Conservation (phyloP, 495 filamentous ascomycete genomes). For the Penicillium lagena region DNA sequence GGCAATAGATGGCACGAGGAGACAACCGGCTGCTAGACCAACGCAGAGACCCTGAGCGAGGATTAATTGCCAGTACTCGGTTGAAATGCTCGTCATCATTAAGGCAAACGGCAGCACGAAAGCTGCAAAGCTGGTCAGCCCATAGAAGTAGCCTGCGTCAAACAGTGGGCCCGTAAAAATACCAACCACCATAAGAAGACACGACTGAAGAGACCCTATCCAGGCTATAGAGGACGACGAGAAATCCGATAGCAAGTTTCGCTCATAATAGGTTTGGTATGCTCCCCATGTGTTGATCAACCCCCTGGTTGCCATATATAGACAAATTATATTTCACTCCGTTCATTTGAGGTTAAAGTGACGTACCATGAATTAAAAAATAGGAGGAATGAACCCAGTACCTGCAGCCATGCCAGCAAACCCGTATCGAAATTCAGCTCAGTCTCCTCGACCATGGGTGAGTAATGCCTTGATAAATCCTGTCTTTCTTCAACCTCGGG, state of each 20-base stretch:
- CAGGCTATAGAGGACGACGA: conserved; percentile 62
- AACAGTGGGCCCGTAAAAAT: conserved; percentile 61
- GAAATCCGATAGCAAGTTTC: conserved; percentile 34
- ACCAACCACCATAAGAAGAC: conserved; percentile 58
- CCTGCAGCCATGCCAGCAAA: conserved; percentile 44
- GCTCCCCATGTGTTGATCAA: conserved; percentile 61
- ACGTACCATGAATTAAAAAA: conserved; percentile 57
- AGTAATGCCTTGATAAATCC: too few species aligned
- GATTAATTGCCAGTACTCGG: conserved; percentile 51
- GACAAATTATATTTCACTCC: not conserved
- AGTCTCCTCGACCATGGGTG: too few species aligned
- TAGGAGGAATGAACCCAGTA: conserved; percentile 46
- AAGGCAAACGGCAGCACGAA: conserved; percentile 60
- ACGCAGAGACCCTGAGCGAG: conserved; percentile 50
- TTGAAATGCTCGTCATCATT: conserved; percentile 61
- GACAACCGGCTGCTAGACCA: conserved; percentile 35
- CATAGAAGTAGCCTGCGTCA: conserved; percentile 59
- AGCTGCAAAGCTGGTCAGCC: conserved; percentile 46
- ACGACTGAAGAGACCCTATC: conserved; percentile 67
- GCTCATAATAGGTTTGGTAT: conserved; percentile 67
- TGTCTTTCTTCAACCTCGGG: too few species aligned
- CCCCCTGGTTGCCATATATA: conserved; percentile 30
- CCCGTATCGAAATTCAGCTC: conserved; percentile 32
- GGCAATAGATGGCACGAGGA: conserved; percentile 54
- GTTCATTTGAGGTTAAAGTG: not conserved